Base-by-base conservation (phyloP, 352 stramenopile species). In the Globisporangium irregulare region DNA sequence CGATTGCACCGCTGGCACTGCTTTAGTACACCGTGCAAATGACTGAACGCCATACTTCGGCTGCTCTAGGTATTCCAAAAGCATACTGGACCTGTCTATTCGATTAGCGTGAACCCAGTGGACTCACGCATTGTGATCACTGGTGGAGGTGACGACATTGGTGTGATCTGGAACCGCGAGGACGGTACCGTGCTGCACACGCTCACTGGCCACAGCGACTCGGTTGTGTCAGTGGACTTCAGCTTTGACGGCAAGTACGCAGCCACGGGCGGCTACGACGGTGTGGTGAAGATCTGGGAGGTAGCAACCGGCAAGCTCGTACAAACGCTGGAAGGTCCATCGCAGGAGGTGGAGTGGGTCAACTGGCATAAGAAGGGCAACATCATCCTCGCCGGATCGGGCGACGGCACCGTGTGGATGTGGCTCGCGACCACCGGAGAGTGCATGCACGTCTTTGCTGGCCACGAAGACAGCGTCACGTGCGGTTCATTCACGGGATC, bases 391-490 rank as follows among this genome's bases (percentile, higher is more conserved):
- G 91, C 90, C 41, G 91, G 91, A 25, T 97, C 90, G 18, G 88
- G 87, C 22, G 91, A 97, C 65, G 84, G 83, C 22, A 97, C 91
- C 0, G 76, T 93, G n/a, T 97, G 91, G 91, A 95, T 97, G 87
- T 97, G 91, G 91, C 80, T 98, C 29, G 87, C 95, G 24, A 94
- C 91, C 14, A 97, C 94, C n/a, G 95, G 96, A 58, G 88, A 98
- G 66, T 99, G 97, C 87, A 97, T 99, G 80, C 83, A 98, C 73
- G 97, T 99, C 25, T 99, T 99, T 84, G 95, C 97, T 15, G 97
- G 97, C 55, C 97, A 99, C 72, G 96, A 99, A 74, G 92, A 95
- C 25, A 85, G 87, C 22, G 94, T 99, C 20, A 98, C 92, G 4
- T 97, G 93, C 63, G 96, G 95, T 9, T 83, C 80, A 10, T 99